A percentile compares a stretch with the other conserved stretches of the same genome.
Evolutionary conservation across 805 yeast genomes (phyloP).

Genomic region (Starmerella tilneyi): DNA sequence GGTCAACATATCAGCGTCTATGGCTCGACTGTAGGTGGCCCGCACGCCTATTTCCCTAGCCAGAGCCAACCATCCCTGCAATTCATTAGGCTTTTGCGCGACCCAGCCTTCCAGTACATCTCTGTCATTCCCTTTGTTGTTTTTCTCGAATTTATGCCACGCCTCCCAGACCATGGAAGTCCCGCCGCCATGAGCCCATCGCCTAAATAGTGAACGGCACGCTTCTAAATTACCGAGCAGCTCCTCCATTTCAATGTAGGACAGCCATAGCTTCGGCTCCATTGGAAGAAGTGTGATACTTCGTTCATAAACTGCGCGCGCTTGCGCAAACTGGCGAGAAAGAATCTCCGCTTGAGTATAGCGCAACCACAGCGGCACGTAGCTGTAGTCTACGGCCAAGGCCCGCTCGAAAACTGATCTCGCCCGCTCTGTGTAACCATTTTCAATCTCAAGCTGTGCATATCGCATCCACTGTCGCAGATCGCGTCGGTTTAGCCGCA

Average conservation of each 20-base stretch:
- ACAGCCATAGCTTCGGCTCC: slow-evolving; percentile 77
- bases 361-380: slow-evolving; percentile 76
- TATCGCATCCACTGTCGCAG: slow-evolving; percentile 85
- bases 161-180: slow-evolving; percentile 3
- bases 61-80: slow-evolving; percentile 1
- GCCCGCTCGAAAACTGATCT: slow-evolving; percentile 85
- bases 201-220: slow-evolving; percentile 55
- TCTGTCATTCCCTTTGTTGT: background rate
- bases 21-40: background rate
- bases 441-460: slow-evolving; percentile 77
- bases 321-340: slow-evolving; percentile 69
- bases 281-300: slow-evolving; percentile 66
- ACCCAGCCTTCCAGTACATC: slow-evolving; percentile 6
- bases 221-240: slow-evolving; percentile 52
- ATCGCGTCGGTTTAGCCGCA: slow-evolving; percentile 72
- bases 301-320: slow-evolving; percentile 71
- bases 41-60: background rate
- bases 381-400: slow-evolving; percentile 58
- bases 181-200: slow-evolving; percentile 50
- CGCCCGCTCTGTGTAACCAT: slow-evolving; percentile 67
- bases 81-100: background rate
- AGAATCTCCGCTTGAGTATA: slow-evolving; percentile 72
- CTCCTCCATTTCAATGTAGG: slow-evolving; percentile 75
- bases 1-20: background rate
- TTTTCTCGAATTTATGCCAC: slow-evolving; percentile 11